Conservation (phyloP, 345 rosid genomes). For the Crucihimalaya himalaica region DNA sequence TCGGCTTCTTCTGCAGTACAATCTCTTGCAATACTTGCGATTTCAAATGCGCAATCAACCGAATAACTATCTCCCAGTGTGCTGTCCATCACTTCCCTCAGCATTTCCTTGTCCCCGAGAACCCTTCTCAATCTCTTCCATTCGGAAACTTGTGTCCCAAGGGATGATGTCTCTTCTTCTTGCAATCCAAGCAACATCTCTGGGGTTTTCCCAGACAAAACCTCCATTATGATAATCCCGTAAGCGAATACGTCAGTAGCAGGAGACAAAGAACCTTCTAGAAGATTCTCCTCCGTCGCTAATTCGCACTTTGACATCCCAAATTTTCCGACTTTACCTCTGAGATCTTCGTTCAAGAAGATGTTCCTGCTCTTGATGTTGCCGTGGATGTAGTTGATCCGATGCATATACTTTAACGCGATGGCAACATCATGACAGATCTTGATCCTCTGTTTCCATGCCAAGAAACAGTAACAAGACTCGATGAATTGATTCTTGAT, state of each 20-base stretch:
- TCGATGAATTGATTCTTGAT: slow-evolving; percentile 91
- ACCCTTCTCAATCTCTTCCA: slow-evolving; percentile 43
- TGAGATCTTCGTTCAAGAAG: slow-evolving; percentile 86
- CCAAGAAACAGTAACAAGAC: slow-evolving; percentile 85
- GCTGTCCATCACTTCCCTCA: slow-evolving; percentile 71
- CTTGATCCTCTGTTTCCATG: slow-evolving; percentile 87
- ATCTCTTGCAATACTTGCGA: slow-evolving; percentile 69
- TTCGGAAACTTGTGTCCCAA: slow-evolving; percentile 25
- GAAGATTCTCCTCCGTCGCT: slow-evolving; percentile 47
- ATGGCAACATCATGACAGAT: slow-evolving; percentile 83
- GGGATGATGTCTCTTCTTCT: slow-evolving; percentile 7
- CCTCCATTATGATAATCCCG: slow-evolving; percentile 75
- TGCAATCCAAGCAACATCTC: slow-evolving; percentile 44
- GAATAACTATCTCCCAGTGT: slow-evolving; percentile 77
- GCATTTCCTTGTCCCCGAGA: slow-evolving; percentile 50
- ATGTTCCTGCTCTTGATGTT: slow-evolving; percentile 73
- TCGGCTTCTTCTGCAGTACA: slow-evolving; percentile 67
- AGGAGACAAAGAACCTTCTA: slow-evolving; percentile 52
- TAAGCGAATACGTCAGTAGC: slow-evolving; percentile 68
- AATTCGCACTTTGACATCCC: slow-evolving; percentile 63
- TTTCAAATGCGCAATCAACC: slow-evolving; percentile 58
- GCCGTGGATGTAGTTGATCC: slow-evolving; percentile 69
- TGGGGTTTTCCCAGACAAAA: slow-evolving; percentile 66
- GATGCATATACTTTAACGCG: slow-evolving; percentile 87
- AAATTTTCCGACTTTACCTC: slow-evolving; percentile 74